Evolutionary conservation across 768 basidiomycete genomes (phyloP), one percentile per base, ranked within the genome.

Genomic region (Phanerodontia chrysosporium): DNA sequence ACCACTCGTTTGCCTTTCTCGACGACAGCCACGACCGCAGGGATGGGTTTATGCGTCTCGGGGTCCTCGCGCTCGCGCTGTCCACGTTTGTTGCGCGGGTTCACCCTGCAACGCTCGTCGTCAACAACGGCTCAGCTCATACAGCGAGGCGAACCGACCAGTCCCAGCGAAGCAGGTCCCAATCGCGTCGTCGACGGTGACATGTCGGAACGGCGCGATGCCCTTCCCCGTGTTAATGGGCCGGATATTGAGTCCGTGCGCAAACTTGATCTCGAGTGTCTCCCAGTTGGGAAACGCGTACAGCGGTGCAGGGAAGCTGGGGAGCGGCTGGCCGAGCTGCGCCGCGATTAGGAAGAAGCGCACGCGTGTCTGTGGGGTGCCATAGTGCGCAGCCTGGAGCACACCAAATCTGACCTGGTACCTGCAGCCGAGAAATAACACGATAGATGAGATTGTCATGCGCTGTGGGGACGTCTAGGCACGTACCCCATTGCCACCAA

Each of bases 131-230:
- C n/a, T n/a, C n/a, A n/a, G n/a, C n/a, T n/a, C n/a, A n/a, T 18
- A 4, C 9, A 18, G 8, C 8, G 39, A 42, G 10, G 18, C 16
- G 48, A 21, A 61, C 75, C 9, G 66, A 90, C 91, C 89, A 92
- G 58, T 93, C 86, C 68, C 87, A 93, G 3, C 70, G 77, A 2
- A 82, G 84, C 9, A 93, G 74, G 67, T 93, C 91, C 2, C 74
- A 51, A 92, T 90, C 1, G 90, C 89, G 66, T 91, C 89, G 22
- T 81, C 79, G 44, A 91, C 79, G 0, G 83, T 81, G 22, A 91
- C 82, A 62, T 75, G 75, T 8, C 58, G 60, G 58, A 66, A 63
- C 0, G 81, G 80, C 0, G 84, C 85, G 1, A 76, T 77, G 0
- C 89, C 89, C 22, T 64, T 59, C 3, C 70, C 65, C 0, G 77